Evolutionary conservation across 768 basidiomycete genomes (phyloP).

Genomic region (Cystofilobasidium macerans): DNA sequence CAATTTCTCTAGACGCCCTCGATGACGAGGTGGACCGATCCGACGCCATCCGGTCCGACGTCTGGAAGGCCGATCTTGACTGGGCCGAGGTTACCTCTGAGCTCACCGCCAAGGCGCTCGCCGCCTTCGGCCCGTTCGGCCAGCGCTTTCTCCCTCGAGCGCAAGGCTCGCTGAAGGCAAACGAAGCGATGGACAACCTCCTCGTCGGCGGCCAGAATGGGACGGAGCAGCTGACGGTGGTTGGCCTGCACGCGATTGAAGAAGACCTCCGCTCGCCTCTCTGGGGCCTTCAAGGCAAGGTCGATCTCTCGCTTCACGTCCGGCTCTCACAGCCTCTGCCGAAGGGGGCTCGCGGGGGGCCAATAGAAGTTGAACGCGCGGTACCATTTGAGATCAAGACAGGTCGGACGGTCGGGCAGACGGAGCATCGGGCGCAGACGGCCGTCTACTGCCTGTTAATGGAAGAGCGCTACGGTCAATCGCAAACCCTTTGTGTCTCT

Average conservation of each 20-base stretch:
- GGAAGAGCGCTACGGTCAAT: slow-evolving; percentile 66
- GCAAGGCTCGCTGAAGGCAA: not conserved
- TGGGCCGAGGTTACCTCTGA: slow-evolving; percentile 36
- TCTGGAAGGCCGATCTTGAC: slow-evolving; percentile 37
- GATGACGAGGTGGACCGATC: not conserved
- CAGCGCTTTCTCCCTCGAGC: slow-evolving; percentile 44
- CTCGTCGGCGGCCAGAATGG: slow-evolving; percentile 38
- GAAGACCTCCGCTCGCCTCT: slow-evolving; percentile 96
- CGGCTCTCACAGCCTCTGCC: slow-evolving; percentile 42
- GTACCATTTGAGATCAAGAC: slow-evolving; percentile 96
- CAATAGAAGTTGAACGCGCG: slow-evolving; percentile 35
- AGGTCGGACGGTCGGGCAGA: slow-evolving; percentile 58
- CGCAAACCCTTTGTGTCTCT: not conserved
- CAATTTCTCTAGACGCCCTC: not conserved
- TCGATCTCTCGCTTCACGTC: slow-evolving; percentile 77
- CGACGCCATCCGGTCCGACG: slow-evolving; percentile 26
- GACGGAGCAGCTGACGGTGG: slow-evolving; percentile 55
- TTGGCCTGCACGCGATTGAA: slow-evolving; percentile 71
- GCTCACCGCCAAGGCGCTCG: slow-evolving; percentile 36
- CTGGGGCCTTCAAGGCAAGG: slow-evolving; percentile 88
- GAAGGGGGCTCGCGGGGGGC: slow-evolving; percentile 27
- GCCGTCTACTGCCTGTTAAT: slow-evolving; percentile 90
- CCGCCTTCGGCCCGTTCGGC: slow-evolving; percentile 36
- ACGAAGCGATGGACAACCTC: slow-evolving; percentile 46
- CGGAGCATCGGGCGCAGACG: slow-evolving; percentile 96